These are phyloP conservation scores for Dendrobium chrysotoxum DNA, from an alignment of 106 monocot species.

Conservation along the genomic window DNA sequence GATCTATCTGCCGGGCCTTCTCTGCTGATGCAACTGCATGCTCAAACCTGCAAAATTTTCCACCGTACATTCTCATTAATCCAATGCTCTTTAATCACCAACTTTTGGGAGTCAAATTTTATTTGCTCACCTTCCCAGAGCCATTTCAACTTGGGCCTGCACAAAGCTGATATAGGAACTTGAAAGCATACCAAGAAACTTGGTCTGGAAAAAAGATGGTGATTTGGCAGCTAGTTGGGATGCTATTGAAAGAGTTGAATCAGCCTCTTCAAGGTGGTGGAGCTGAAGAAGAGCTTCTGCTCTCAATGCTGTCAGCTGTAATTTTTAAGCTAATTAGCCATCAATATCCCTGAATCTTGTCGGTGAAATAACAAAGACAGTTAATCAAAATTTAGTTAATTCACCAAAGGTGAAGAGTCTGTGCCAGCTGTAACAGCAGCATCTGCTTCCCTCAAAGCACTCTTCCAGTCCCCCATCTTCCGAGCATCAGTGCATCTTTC, in stretches of 20 bases:
- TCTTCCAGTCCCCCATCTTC: constrained; percentile 72
- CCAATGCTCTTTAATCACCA: background rate
- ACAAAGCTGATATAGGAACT: constrained; percentile 55
- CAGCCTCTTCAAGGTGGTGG: constrained; percentile 66
- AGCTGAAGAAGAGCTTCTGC: constrained; percentile 78
- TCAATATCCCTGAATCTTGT: background rate
- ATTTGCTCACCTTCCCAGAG: constrained; percentile 65
- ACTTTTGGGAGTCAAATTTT: background rate
- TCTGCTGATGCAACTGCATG: constrained; percentile 53
- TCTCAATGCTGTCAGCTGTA: constrained; percentile 58
- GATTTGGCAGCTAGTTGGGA: constrained; percentile 26
- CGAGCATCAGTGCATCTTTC: constrained; percentile 44
- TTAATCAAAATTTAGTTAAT: background rate
- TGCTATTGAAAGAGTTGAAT: constrained; percentile 38
- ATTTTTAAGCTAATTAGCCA: constrained; percentile 4
- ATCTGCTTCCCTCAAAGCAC: constrained; percentile 61
- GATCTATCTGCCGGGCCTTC: constrained; percentile 57
- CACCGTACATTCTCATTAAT: constrained; percentile 9
- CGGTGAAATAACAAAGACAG: too few species aligned
- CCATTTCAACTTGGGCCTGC: constrained; percentile 73
- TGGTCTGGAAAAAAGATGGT: constrained; percentile 16
- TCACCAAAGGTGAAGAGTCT: constrained; percentile 67
- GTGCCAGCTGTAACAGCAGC: constrained; percentile 68
- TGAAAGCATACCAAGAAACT: constrained; percentile 43
- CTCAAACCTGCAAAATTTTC: constrained; percentile 59